Base-by-base conservation (phyloP, 2,329 filamentous ascomycete species). In the Xylariaceae sp. region DNA sequence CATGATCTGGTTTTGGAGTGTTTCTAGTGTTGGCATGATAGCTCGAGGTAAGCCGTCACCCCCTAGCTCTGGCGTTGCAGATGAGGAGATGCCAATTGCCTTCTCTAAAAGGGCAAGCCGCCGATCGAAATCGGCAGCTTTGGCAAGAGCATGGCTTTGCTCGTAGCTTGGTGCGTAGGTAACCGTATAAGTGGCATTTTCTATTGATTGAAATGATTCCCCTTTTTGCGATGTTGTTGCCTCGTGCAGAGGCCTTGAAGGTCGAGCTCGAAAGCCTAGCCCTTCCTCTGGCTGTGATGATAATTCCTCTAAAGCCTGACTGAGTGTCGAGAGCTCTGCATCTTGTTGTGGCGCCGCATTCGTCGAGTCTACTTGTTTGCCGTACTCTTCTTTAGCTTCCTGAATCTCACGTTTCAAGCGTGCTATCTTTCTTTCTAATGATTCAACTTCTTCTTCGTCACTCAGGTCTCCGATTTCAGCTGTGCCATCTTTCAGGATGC, bases 81-180 rank as follows among this genome's bases (percentile, higher is more conserved):
- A 84, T 18, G 86, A 85, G 33, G 85, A 88, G 42, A 96, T 81
- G 8, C 94, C 94, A 23, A 99, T 81, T 1, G 86, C 83, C 61
- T 85, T 85, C 75, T 99, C 94, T 41, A 99, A 77, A 24, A 88
- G 77, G 2, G 87, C 77, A 16, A 99, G 82, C 4, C 94, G 85
- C 24, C 84, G 81, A 68, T 97, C 93, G 65, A 99, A 97, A 58
- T 94, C 89, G 20, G 92, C 90, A 6, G 91, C 88, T 70, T 92
- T 89, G 27, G 86, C 84, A 29, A 97, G 78, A 21, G 87, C 84
- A 65, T 91, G 87, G 33, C 79, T 86, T 67, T 87, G 81, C 63
- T 87, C 82, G 61, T 85, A 89, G 43, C 73, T 80, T 37, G 77
- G 86, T 26, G 83, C 80, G 62, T 87, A 87, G 24, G 83, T 86